Evolutionary conservation across 225 moss, liverwort and hornwort genomes (phyloP), one percentile per base, ranked within the genome.

Genomic region (Physcomitrium patens): DNA sequence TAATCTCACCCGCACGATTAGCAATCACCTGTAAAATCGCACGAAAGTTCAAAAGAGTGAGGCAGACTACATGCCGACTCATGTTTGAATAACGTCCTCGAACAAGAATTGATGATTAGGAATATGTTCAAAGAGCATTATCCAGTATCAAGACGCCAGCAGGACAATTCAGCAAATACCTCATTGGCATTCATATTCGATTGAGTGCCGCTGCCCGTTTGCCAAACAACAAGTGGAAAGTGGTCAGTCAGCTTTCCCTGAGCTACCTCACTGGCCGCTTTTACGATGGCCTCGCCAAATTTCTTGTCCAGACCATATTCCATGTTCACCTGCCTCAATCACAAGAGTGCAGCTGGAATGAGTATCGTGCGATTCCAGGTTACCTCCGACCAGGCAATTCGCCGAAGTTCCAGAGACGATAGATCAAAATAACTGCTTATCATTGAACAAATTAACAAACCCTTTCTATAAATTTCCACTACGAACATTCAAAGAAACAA

Each of bases 151-250:
- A 50, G 63, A 68, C 6, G 17, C 45, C 55, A 74, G 19, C 22
- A 75, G 65, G 56, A 65, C 24, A 69, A n/a, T 20, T 64, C 23
- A 63, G 57, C 43, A 68, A 9, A 63, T 67, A 86, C 86, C 80
- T 86, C 86, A 70, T 85, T 85, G 20, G 85, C 85, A 68, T 97
- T 93, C 97, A 97, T 97, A 67, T 97, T 97, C 31, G 92, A 93
- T 73, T 97, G 97, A 70, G 94, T 97, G 65, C 97, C 94, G 67
- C 97, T 97, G 76, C 97, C 97, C 24, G 93, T 97, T 87, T 97
- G 97, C 94, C 97, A 97, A 22, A 97, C 94, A 54, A 93, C 94
- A 58, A 97, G 86, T 68, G 94, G 97, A 77, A 97, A 97, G 76
- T 97, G 97, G 56, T 87, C 97, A 43, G 91, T 86, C 44, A 94